Evolutionary conservation across 2,329 filamentous ascomycete species (phyloP), one percentile per base, ranked within the genome.

Genomic region (Incumbomyces delicatus): DNA sequence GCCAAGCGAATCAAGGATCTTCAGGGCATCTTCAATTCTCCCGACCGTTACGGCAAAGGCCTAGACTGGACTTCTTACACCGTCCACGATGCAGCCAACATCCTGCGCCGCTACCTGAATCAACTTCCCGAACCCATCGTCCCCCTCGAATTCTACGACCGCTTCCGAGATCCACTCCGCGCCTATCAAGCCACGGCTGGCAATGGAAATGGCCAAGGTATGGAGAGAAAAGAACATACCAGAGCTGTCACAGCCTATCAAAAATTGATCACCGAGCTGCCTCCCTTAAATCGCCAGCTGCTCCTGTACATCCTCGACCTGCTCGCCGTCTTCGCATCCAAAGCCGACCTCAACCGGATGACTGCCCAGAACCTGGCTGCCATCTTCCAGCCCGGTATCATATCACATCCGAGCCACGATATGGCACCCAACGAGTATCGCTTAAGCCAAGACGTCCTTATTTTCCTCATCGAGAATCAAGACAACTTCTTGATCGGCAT

Each of bases 1-100:
- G 90, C 95, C 62, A 96, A 95, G 69, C 85, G 92, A 52, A 98
- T 98, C 70, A 98, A 96, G 65, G 92, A 96, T 64, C 77, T 98
- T 27, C 90, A 94, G 65, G 80, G 77, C 22, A 78, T 87, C 2
- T 98, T 98, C 66, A 87, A 96, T 66, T 94, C 90, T 0, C 92
- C 92, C 34, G 87, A 94, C 59, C 78, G 89, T 58, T 98, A 95
- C 64, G 92, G 92, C 46, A 98, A 98, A 67, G 92, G 92, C 13
- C 75, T 98, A 20, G 86, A 95, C 58, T 98, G 92, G 92, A 85
- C 87, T 39, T 92, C 92, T 39, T 98, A 95, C 64, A 98, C 92
- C 0, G 92, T 98, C 35, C 92, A 98, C 66, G 92, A 98, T 74
- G 92, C 92, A 20, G 89, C 92, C 59, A 98, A 96, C 61, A 90